Conservation (phyloP, 371 early-diverging fungal genomes). For the Entomophthora muscae region DNA sequence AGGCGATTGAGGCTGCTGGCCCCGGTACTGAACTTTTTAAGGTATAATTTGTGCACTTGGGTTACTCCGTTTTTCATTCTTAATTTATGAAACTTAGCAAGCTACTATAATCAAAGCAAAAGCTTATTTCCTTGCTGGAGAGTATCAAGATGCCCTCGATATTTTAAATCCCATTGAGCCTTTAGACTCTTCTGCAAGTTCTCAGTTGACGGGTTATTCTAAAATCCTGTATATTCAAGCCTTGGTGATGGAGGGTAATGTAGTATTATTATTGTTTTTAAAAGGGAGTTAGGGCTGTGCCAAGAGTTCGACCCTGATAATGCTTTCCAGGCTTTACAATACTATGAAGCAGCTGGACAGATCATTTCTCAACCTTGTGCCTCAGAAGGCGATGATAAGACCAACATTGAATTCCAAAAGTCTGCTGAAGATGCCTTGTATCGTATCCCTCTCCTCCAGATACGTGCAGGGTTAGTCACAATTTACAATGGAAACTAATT, state of each 20-base stretch:
- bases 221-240: not conserved
- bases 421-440: slow-evolving; percentile 1
- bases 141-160: too few relatives aligned
- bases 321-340: not conserved
- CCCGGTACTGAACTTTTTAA: not conserved
- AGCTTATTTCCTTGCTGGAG: not conserved
- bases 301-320: not conserved
- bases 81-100: not conserved
- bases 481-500: not conserved
- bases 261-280: not conserved
- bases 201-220: slow-evolving; percentile 12
- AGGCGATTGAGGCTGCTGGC: slow-evolving; percentile 8
- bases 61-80: too few relatives aligned
- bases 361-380: not conserved
- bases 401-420: not conserved
- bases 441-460: not conserved
- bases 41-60: too few relatives aligned
- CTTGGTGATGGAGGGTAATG: not conserved
- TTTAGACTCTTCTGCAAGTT: slow-evolving; percentile 20
- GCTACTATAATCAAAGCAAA: not conserved
- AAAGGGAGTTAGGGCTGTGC: not conserved
- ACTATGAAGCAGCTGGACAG: not conserved
- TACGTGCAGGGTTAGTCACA: not conserved
- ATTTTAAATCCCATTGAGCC: slow-evolving; percentile 24
- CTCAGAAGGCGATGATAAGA: not conserved